Evolutionary conservation across 306 rosid genomes (phyloP), one percentile per base, ranked within the genome.

Genomic region (Glycine soja): DNA sequence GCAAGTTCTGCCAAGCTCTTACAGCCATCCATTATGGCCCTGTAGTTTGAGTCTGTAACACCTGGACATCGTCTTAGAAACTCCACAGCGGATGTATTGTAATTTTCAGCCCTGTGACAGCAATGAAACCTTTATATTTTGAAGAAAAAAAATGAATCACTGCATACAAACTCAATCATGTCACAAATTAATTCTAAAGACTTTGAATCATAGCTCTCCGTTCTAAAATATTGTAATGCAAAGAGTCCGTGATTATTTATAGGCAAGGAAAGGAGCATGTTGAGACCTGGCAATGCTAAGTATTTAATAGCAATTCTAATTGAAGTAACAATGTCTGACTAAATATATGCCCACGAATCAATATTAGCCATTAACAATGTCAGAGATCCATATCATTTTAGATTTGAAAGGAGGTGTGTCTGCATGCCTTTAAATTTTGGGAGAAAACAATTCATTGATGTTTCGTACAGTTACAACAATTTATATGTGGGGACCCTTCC

Each of bases 21-120:
- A 34, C 98, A 91, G 36, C 90, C 93, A 61, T 93, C 98, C 96
- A 95, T 91, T 82, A 95, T 85, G 64, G 90, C 84, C 89, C 98
- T 88, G 90, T 93, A 93, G 87, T 90, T 93, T 6, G 92, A 90
- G 91, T 95, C 98, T 4, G 93, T 86, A 64, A 95, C 94, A 36
- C 98, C 99, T 1, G 98, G 99, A 78, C 93, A 98, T 75, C 98
- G 79, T 82, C 99, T 90, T 79, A 95, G 87, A 72, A 90, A 95
- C 89, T 95, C 99, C 84, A 95, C 91, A 0, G 99, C 99, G 18
- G 90, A 90, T 14, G 99, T 95, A 75, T 95, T 95, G 90, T 89
- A 95, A 82, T 93, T 95, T 85, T 95, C 99, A 43, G 98, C 99
- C 81, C 98, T 93, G 90, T 58, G 42, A 85, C 45, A 66, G 58